A percentile compares a stretch with the other conserved stretches of the same genome.
Conservation (phyloP, 1,284 basidiomycete genomes). For the Naganishia liquefaciens region DNA sequence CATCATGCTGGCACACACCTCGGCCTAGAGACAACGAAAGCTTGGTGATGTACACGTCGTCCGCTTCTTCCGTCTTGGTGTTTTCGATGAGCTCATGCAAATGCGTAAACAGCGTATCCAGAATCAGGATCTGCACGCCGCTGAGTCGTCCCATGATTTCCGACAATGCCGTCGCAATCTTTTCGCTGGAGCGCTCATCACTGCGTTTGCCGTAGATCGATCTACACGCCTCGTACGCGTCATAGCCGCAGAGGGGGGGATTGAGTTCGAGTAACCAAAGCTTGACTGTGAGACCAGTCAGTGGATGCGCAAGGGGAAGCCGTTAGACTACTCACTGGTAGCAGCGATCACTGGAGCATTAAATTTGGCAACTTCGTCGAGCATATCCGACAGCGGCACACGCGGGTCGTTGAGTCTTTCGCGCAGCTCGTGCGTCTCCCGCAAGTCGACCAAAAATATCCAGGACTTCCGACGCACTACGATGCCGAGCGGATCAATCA, state of each 20-base stretch:
- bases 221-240: conserved; percentile 85
- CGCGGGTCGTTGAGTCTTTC: conserved; percentile 74
- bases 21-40: conserved; percentile 81
- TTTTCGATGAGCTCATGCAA: conserved; percentile 70
- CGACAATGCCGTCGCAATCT: conserved; percentile 56
- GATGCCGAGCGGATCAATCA: background rate
- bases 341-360: conserved; percentile 83
- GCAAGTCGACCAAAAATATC: conserved; percentile 85
- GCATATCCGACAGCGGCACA: conserved; percentile 63
- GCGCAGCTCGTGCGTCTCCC: conserved; percentile 76
- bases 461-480: conserved; percentile 82
- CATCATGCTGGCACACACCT: conserved; percentile 60
- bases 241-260: conserved; percentile 72
- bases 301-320: background rate
- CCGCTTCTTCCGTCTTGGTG: conserved; percentile 66
- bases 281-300: conserved; percentile 56
- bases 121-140: conserved; percentile 74
- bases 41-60: conserved; percentile 79
- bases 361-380: conserved; percentile 70
- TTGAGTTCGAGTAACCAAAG: conserved; percentile 83
- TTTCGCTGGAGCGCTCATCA: conserved; percentile 64
- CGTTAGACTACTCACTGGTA: conserved; percentile 46
- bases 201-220: conserved; percentile 70
- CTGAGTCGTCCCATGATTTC: conserved; percentile 71
- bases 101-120: conserved; percentile 78